Base-by-base conservation (phyloP, 1,139 yeast genomes). In the Geotrichum macrosporum region DNA sequence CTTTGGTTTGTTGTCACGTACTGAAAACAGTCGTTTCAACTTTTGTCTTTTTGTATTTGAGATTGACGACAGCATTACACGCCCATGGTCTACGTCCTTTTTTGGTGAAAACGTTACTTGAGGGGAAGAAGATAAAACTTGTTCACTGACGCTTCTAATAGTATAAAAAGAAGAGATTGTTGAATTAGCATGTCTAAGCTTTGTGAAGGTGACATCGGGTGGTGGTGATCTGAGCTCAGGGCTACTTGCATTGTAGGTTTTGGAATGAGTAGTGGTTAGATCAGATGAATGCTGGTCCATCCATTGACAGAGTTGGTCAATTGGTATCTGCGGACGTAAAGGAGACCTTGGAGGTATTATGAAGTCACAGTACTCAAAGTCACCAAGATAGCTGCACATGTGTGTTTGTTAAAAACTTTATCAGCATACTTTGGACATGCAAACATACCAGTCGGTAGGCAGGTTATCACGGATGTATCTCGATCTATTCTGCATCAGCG, bases 161-260 rank as follows among this genome's bases (percentile, higher is more conserved):
- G 44, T 41, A 24, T 41, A 41, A 41, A 41, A 41, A 13, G 36
- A 29, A 12, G 44, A 33, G 6, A 41, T 26, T 6, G 44, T 41
- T 9, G 44, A 37, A 22, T 37, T 37, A 12, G 41, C n/a, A 22
- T 29, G 41, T 6, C 15, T 27, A 18, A 21, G 29, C 13, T 35
- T 35, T 9, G 29, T 5, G 9, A 15, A 12, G 29, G 8, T 9
- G 22, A 5, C 10, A 20, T 29, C 18, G 5, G 21, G 12, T n/a
- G 27, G n/a, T n/a, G n/a, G n/a, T n/a, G n/a, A n/a, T n/a, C n/a
- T n/a, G n/a, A n/a, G n/a, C n/a, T n/a, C n/a, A n/a, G n/a, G n/a
- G n/a, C n/a, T n/a, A n/a, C n/a, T n/a, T n/a, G n/a, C n/a, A n/a
- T n/a, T n/a, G n/a, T n/a, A n/a, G n/a, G n/a, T n/a, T n/a, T n/a